phyloP scores from a whole-genome alignment of 257 asterid genomes.

The Solanum commersonii region DNA sequence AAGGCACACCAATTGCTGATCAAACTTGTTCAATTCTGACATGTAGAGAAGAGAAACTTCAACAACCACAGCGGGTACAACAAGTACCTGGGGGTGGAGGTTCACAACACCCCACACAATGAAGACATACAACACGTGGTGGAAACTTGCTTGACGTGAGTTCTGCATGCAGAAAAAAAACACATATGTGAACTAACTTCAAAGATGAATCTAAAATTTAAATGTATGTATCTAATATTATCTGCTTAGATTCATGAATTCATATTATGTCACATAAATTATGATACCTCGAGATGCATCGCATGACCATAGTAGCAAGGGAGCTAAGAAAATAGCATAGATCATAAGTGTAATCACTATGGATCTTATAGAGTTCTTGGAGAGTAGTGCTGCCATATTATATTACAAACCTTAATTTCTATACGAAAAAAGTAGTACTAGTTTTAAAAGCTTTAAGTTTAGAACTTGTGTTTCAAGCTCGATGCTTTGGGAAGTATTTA shows the following conservation, averaged over 20 bases:
- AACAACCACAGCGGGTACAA: background rate
- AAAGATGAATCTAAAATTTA: background rate
- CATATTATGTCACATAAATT: background rate
- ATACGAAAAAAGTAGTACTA: background rate
- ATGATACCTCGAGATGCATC: background rate
- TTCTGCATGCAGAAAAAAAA: background rate
- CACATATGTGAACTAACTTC: background rate
- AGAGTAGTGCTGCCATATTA: background rate
- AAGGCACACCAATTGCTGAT: background rate
- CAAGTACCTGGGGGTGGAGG: background rate
- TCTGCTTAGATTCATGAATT: background rate
- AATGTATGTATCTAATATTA: background rate
- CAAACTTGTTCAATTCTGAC: background rate
- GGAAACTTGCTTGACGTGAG: background rate
- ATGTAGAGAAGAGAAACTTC: background rate
- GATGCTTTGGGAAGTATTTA: background rate
- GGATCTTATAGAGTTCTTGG: background rate
- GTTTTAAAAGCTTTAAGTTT: background rate
- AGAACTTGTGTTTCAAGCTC: background rate
- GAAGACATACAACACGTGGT: background rate
- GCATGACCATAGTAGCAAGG: background rate
- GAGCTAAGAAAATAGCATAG: background rate
- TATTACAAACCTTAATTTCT: background rate
- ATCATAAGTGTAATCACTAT: background rate
- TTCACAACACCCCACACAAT: background rate